Conservation (phyloP, 2,329 filamentous ascomycete genomes). For the Incumbomyces lentus region DNA sequence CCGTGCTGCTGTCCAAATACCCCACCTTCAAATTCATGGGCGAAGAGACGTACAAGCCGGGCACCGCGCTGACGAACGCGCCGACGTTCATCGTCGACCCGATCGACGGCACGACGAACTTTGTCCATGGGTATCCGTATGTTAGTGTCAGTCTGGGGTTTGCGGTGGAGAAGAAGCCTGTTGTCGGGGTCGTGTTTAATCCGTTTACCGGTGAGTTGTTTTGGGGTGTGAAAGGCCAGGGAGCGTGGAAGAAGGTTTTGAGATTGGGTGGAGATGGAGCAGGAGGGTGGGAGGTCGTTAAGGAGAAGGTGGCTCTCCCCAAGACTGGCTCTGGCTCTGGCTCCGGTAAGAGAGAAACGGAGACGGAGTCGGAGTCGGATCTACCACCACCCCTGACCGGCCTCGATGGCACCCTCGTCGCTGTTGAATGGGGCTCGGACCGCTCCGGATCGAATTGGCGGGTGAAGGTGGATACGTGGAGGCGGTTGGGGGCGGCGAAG, state of each 20-base stretch:
- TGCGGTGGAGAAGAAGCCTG: conserved; percentile 38
- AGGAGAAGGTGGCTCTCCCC: conserved; percentile 25
- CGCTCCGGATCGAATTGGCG: conserved; percentile 47
- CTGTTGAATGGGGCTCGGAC: conserved; percentile 53
- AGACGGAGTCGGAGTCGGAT: too few relatives aligned
- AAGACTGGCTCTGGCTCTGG: too few relatives aligned
- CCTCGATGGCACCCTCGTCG: conserved; percentile 43
- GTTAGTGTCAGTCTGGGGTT: conserved; percentile 51
- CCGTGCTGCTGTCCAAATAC: conserved; percentile 40
- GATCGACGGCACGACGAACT: conserved; percentile 56
- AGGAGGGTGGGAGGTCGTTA: background rate
- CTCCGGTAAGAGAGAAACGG: too few relatives aligned
- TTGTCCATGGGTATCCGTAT: conserved; percentile 51
- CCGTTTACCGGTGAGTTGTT: conserved; percentile 48
- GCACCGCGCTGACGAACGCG: conserved; percentile 37
- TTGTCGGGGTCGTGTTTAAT: conserved; percentile 52
- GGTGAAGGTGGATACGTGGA: conserved; percentile 47
- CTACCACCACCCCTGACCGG: conserved; percentile 32
- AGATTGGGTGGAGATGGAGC: conserved; percentile 16
- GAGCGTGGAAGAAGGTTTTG: conserved; percentile 36
- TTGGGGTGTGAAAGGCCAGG: conserved; percentile 45
- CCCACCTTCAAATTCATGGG: conserved; percentile 44
- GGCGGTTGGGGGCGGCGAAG: conserved; percentile 35
- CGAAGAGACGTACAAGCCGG: conserved; percentile 50
- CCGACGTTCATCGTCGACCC: conserved; percentile 56